These are phyloP conservation scores for Elongisporangium anandrum DNA, from an alignment of 352 stramenopile genomes.

Conservation along the genomic window DNA sequence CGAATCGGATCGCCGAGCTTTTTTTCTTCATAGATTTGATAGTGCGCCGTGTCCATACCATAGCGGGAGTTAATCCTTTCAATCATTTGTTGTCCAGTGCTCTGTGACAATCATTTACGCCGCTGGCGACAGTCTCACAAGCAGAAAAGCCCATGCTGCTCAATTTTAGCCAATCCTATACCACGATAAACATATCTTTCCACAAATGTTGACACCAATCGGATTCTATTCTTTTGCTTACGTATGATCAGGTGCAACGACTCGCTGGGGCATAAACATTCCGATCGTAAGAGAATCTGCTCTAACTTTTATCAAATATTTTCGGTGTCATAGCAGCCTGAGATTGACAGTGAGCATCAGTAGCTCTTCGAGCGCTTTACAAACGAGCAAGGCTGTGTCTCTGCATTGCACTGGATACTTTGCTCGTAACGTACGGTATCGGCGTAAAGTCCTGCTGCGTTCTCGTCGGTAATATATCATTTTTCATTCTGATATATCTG, in stretches of 20 bases:
- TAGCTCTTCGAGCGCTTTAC: no score
- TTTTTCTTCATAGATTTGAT: constrained; percentile 1
- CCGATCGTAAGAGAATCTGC: neutral
- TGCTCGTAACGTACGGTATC: no score
- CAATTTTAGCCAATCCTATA: neutral
- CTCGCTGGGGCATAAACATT: neutral
- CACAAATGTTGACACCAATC: neutral
- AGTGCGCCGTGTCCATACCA: neutral
- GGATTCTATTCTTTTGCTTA: no score
- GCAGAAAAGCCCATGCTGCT: no score
- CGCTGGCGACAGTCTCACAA: no score
- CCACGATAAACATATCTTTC: neutral
- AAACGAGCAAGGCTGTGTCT: no score
- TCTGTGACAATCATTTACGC: neutral
- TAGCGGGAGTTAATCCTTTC: neutral
- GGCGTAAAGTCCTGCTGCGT: no score
- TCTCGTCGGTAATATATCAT: neutral
- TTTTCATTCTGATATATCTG: neutral
- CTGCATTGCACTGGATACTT: no score
- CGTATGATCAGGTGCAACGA: no score
- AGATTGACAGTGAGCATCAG: no score
- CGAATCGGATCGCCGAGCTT: neutral
- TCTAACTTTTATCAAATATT: neutral
- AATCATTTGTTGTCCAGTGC: neutral
- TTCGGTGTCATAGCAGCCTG: no score